A percentile compares a stretch with the other conserved stretches of the same genome.
phyloP scores from a whole-genome alignment of 2,329 filamentous ascomycete genomes.

The Harringtonia lauricola region DNA sequence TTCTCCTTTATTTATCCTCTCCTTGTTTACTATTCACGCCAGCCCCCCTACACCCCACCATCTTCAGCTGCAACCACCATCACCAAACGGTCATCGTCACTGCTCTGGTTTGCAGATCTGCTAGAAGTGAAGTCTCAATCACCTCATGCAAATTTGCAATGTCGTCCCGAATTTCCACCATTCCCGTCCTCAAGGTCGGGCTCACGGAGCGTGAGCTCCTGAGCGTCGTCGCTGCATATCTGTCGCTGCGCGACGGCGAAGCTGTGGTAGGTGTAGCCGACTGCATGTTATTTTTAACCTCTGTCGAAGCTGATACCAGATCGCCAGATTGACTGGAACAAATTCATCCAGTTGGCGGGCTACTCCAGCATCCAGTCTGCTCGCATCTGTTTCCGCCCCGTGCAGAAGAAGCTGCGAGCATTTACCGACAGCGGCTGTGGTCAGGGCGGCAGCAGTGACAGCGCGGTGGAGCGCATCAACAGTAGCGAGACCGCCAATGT shows the following conservation, averaged over 20 bases:
- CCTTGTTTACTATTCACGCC: too few species aligned
- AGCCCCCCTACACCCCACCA: too few species aligned
- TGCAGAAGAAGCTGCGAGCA: constrained; percentile 36
- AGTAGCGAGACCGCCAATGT: background rate
- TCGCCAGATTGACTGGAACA: constrained; percentile 10
- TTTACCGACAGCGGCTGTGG: constrained; percentile 20
- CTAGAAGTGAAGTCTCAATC: background rate
- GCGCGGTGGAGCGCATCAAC: constrained; percentile 18
- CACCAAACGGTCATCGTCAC: too few species aligned
- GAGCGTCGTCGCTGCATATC: constrained; percentile 6
- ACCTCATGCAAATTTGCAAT: background rate
- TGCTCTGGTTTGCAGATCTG: too few species aligned
- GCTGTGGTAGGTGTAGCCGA: constrained; percentile 1
- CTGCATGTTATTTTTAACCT: too few species aligned
- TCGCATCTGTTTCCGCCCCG: constrained; percentile 47
- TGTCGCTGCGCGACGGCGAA: constrained; percentile 1
- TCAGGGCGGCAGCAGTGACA: background rate
- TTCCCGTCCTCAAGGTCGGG: constrained; percentile 1
- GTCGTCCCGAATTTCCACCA: background rate
- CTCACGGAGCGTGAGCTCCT: constrained; percentile 10
- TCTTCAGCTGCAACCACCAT: too few species aligned
- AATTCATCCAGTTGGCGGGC: constrained; percentile 9
- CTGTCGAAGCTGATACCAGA: background rate
- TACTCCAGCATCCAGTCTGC: constrained; percentile 10
- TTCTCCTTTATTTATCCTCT: too few species aligned